Base-by-base conservation (phyloP, 345 rosid species). In the Barbarea vulgaris region DNA sequence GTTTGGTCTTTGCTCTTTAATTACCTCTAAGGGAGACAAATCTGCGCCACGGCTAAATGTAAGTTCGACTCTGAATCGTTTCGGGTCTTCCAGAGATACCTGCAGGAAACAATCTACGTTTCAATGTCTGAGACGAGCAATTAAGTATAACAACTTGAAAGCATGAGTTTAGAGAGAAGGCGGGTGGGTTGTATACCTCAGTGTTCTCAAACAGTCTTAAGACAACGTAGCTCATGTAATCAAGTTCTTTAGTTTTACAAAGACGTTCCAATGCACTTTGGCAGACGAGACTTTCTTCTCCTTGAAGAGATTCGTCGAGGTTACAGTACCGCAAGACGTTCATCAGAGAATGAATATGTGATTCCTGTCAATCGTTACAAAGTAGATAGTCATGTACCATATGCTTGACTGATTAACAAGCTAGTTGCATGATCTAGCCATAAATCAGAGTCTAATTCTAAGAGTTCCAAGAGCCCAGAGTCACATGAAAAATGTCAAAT, bases 31-130 rank as follows among this genome's bases (percentile, higher is more conserved):
- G 5, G 97, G 97, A 61, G 98, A 88, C 55, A 93, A 84, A 83
- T 96, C 99, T 67, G 99, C 99, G 50, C 99, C 97, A 33, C 96
- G 98, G 75, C 98, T 96, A 82, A 86, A 87, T 44, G 98, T 91
- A 82, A 96, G 82, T 75, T 96, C 99, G 21, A 90, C 76, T 17
- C 98, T 91, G 81, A 85, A 96, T 79, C 97, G 84, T 83, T 84
- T 82, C 5, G 98, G 97, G 61, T 93, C 96, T 78, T 96, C 97
- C 65, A 96, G 76, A 63, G 90, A 53, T 19, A 90, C 88, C 97
- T 95, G 89, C 57, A 64, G 33, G 34, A 76, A 70, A 54, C 72
- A 66, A 5, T 14, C 24, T 9, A 24, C 7, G 64, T 76, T 5
- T 53, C 12, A 59, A 9, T 46, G 44, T 65, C 50, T 25, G 27